phyloP scores from a whole-genome alignment of 2,329 filamentous ascomycete species.

The Fusarium sp. region DNA sequence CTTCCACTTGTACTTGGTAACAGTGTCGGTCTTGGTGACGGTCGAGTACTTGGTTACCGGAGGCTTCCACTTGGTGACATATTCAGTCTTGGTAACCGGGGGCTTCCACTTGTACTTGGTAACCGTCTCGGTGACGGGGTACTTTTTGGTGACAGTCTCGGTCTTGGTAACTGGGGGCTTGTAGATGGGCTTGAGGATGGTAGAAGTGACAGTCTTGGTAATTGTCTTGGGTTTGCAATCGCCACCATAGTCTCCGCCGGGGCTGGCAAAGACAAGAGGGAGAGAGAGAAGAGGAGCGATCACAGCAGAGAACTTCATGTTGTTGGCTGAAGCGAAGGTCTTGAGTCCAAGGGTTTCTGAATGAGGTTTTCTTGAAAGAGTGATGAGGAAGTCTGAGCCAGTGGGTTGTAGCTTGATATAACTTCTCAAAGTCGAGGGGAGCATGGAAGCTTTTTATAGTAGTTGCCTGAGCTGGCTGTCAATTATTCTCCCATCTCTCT shows the following conservation, averaged over 20 bases:
- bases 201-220: conserved; percentile 30
- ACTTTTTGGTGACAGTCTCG: conserved; percentile 27
- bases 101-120: conserved; percentile 29
- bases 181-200: conserved; percentile 29
- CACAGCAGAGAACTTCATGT: conserved; percentile 33
- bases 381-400: conserved; percentile 10
- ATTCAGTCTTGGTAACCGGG: conserved; percentile 25
- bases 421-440: not conserved
- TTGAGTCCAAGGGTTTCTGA: not conserved
- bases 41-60: conserved; percentile 21
- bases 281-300: conserved; percentile 23
- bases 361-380: conserved; percentile 6
- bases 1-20: conserved; percentile 11
- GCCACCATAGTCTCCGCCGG: conserved; percentile 12
- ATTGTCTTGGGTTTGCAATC: conserved; percentile 30
- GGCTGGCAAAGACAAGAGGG: conserved; percentile 24
- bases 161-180: conserved; percentile 32
- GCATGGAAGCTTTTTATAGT: conserved; percentile 9
- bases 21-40: conserved; percentile 11
- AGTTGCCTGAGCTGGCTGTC: not conserved
- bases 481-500: too few species aligned
- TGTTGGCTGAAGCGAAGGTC: conserved; percentile 19
- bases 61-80: conserved; percentile 24
- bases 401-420: conserved; percentile 14
- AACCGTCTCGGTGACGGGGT: conserved; percentile 21